phyloP scores from a whole-genome alignment of 1,284 basidiomycete species.

The Trichosporon faecale region DNA sequence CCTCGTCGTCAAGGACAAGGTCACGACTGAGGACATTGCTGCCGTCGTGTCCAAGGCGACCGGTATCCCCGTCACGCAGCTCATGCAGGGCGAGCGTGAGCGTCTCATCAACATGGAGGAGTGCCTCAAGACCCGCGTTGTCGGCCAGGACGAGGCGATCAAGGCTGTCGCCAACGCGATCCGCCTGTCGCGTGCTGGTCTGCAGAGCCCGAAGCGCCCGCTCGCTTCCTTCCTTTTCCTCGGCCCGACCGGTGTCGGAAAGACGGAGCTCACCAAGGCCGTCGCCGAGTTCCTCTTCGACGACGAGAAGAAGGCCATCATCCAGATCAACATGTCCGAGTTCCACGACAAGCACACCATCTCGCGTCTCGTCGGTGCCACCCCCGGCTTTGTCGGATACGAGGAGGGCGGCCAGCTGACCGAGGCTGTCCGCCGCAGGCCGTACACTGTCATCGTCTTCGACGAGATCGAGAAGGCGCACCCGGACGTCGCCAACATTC shows the following conservation, averaged over 20 bases:
- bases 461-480: slow-evolving; percentile 93
- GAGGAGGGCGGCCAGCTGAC: slow-evolving; percentile 80
- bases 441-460: slow-evolving; percentile 50
- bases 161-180: slow-evolving; percentile 79
- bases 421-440: slow-evolving; percentile 78
- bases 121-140: slow-evolving; percentile 66
- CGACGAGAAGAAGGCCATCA: slow-evolving; percentile 76
- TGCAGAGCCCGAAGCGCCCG: slow-evolving; percentile 80
- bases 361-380: slow-evolving; percentile 82
- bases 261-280: slow-evolving; percentile 85
- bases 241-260: slow-evolving; percentile 67
- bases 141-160: slow-evolving; percentile 85
- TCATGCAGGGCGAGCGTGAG: slow-evolving; percentile 84
- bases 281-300: slow-evolving; percentile 82
- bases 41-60: slow-evolving; percentile 84
- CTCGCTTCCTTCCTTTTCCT: slow-evolving; percentile 89
- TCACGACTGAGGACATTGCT: slow-evolving; percentile 83
- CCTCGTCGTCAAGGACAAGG: slow-evolving; percentile 75
- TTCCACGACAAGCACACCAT: slow-evolving; percentile 88
- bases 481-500: slow-evolving; percentile 81
- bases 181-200: slow-evolving; percentile 81
- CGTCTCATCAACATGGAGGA: slow-evolving; percentile 92
- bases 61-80: slow-evolving; percentile 83
- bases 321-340: slow-evolving; percentile 90
- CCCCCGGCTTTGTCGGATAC: slow-evolving; percentile 89